Percentiles rank a stretch among this genome's conserved stretches.
These are phyloP conservation scores for Vitis amurensis DNA, from an alignment of 164 flowering plant genomes.

Conservation along the genomic window DNA sequence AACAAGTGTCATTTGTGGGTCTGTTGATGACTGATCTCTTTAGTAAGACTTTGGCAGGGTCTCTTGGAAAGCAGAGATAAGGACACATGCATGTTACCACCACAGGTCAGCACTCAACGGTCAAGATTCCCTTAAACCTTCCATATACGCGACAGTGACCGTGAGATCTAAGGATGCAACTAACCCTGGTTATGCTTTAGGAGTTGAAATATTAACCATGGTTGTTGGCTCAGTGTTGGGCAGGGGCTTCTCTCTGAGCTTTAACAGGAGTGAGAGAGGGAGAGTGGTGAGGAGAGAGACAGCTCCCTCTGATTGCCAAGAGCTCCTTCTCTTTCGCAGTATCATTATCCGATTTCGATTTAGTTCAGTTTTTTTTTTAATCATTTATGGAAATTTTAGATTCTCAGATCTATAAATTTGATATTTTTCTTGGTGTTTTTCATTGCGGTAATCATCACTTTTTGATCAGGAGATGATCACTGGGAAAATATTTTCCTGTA, in stretches of 20 bases:
- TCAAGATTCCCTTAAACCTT: conserved; percentile 22
- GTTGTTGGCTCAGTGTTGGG: conserved; percentile 11
- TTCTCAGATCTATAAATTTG: conserved; percentile 18
- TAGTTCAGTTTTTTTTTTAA: background rate
- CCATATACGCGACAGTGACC: conserved; percentile 10
- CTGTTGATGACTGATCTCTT: conserved; percentile 19
- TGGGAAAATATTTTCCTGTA: background rate
- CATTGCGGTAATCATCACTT: conserved; percentile 22
- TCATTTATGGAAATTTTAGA: conserved; percentile 7
- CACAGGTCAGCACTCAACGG: conserved; percentile 21
- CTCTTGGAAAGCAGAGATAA: conserved; percentile 28
- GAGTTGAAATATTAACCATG: conserved; percentile 14
- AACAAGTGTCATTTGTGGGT: conserved; percentile 11
- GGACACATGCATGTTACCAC: conserved; percentile 46
- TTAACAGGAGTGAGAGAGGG: background rate
- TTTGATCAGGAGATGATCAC: conserved; percentile 19
- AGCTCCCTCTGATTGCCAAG: background rate
- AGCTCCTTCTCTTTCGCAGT: background rate
- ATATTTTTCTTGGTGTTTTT: conserved; percentile 9
- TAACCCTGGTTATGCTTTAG: conserved; percentile 22
- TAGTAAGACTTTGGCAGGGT: conserved; percentile 20
- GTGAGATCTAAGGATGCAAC: conserved; percentile 9
- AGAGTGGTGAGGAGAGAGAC: conserved; percentile 13
- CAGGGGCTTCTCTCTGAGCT: conserved; percentile 5
- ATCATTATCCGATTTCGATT: conserved; percentile 10